Conservation (phyloP, 2,329 filamentous ascomycete genomes). For the Lasiodiplodia gonubiensis region DNA sequence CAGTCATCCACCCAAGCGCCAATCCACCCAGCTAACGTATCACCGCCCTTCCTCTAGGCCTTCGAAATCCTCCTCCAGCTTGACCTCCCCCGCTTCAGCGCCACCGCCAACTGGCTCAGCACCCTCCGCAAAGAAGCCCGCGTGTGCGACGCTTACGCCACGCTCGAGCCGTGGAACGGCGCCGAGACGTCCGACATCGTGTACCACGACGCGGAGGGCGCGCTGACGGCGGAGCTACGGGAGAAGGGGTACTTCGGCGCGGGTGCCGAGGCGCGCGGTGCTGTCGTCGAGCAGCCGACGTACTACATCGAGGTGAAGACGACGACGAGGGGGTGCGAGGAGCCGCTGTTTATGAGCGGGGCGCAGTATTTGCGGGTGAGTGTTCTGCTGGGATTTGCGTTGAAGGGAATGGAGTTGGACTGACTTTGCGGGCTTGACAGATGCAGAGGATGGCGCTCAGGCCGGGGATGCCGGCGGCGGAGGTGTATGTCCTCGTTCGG, state of each 20-base stretch:
- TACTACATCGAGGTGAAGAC: conserved; percentile 62
- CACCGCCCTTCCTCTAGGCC: conserved; percentile 41
- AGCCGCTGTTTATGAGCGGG: conserved; percentile 56
- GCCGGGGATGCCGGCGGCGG: neutral
- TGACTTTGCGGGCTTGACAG: neutral
- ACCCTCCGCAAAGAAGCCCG: conserved; percentile 52
- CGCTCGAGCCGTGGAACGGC: conserved; percentile 49
- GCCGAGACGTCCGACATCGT: conserved; percentile 56
- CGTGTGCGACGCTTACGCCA: conserved; percentile 48
- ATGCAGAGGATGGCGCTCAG: neutral
- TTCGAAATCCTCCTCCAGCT: conserved; percentile 49
- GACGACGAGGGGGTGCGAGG: conserved; percentile 47
- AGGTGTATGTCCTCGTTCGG: conserved; percentile 51
- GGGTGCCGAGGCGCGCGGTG: no score
- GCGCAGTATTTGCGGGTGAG: conserved; percentile 48
- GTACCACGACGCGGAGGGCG: conserved; percentile 48
- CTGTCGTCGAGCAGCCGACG: no score
- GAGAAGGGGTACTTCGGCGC: conserved; percentile 39
- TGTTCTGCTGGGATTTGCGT: neutral
- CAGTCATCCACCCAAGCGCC: no score
- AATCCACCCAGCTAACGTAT: no score
- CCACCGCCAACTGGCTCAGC: conserved; percentile 54
- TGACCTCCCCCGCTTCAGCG: conserved; percentile 44
- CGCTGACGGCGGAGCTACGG: neutral
- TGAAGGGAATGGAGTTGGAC: no score